These are phyloP conservation scores for Yarrowia divulgata DNA, from an alignment of 805 yeast species.

Conservation along the genomic window DNA sequence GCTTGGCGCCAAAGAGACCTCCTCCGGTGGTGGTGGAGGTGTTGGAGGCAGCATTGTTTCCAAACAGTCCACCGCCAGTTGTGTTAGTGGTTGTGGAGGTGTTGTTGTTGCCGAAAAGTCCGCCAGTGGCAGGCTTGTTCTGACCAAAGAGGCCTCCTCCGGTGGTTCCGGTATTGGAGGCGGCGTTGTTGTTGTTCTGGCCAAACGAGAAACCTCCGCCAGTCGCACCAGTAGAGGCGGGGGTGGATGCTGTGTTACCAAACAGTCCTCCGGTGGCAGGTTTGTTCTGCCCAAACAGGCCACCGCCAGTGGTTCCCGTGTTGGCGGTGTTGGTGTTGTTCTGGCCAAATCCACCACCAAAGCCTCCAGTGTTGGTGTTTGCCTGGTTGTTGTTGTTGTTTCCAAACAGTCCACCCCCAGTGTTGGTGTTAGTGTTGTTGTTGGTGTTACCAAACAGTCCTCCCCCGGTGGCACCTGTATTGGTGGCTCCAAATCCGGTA, in stretches of 20 bases:
- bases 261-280: constrained; percentile 45
- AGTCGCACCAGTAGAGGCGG: constrained; percentile 41
- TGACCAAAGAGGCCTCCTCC: constrained; percentile 47
- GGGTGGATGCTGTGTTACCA: constrained; percentile 41
- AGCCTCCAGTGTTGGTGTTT: constrained; percentile 41
- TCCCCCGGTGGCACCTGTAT: constrained; percentile 42
- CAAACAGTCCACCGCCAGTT: constrained; percentile 42
- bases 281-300: constrained; percentile 42
- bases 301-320: constrained; percentile 43
- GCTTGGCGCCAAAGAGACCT: constrained; percentile 42
- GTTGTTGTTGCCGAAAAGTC: constrained; percentile 47
- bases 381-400: constrained; percentile 30
- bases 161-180: constrained; percentile 43
- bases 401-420: constrained; percentile 39
- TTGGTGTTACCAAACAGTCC: constrained; percentile 54
- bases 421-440: constrained; percentile 41
- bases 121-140: constrained; percentile 41
- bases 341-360: constrained; percentile 37
- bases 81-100: constrained; percentile 44
- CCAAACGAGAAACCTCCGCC: constrained; percentile 51
- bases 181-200: constrained; percentile 44
- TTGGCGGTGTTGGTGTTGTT: constrained; percentile 23
- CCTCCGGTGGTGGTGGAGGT: constrained; percentile 44
- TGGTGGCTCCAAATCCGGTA: constrained; percentile 43
- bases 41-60: constrained; percentile 44